Conservation (phyloP, 768 basidiomycete species). For the Pleurotus citrinopileatus region DNA sequence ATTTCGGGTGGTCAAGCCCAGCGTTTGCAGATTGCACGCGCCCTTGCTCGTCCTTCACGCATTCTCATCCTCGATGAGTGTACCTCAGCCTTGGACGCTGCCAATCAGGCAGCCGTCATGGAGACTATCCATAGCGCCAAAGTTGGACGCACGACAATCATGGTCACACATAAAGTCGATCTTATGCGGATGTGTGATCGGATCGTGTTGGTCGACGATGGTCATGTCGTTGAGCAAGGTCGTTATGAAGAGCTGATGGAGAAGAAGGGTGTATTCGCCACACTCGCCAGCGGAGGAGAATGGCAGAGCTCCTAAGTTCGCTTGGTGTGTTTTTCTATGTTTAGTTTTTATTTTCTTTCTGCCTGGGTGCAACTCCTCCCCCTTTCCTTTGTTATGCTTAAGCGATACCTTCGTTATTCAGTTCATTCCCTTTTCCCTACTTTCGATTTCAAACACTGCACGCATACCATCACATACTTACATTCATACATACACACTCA, state of each 20-base stretch:
- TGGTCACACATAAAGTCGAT: constrained; percentile 90
- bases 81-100: constrained; percentile 85
- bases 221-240: constrained; percentile 76
- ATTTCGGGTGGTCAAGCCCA: constrained; percentile 96
- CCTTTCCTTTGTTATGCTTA: constrained; percentile 1
- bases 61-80: constrained; percentile 92
- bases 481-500: constrained; percentile 2
- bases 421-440: constrained; percentile 3
- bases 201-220: constrained; percentile 78
- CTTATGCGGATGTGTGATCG: constrained; percentile 94
- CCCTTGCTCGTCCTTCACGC: constrained; percentile 69
- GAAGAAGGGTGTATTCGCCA: constrained; percentile 68
- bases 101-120: constrained; percentile 81
- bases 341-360: constrained; percentile 11
- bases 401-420: neutral
- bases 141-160: constrained; percentile 76
- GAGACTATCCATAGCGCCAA: constrained; percentile 68
- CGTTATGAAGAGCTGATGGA: constrained; percentile 68
- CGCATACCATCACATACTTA: neutral
- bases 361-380: neutral
- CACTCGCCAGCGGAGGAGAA: constrained; percentile 77
- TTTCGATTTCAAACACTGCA: constrained; percentile 6
- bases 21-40: constrained; percentile 87
- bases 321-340: constrained; percentile 12
- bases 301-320: constrained; percentile 25